These are phyloP conservation scores for Thamnidium elegans DNA, from an alignment of 192 early-diverging fungal species.

Conservation along the genomic window DNA sequence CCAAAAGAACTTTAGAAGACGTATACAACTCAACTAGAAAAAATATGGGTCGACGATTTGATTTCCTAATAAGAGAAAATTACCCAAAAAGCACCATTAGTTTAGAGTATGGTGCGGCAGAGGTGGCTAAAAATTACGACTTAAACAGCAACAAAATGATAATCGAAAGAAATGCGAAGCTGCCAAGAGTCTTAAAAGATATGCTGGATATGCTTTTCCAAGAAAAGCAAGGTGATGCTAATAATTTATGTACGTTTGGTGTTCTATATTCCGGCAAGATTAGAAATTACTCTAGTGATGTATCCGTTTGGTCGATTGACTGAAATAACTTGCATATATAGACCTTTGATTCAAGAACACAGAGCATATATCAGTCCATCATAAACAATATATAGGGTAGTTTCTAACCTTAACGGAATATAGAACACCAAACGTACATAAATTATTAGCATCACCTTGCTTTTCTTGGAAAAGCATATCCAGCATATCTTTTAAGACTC, in stretches of 20 bases:
- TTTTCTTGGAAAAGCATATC: constrained; percentile 8
- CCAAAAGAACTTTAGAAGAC: constrained; percentile 15
- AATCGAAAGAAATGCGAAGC: constrained; percentile 3
- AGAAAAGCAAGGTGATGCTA: constrained; percentile 11
- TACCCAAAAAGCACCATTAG: constrained; percentile 1
- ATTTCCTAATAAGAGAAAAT: constrained; percentile 6
- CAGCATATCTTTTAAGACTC: constrained; percentile 11
- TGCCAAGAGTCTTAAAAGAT: constrained; percentile 14
- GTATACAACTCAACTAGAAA: constrained; percentile 10
- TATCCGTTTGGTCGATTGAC: constrained; percentile 12
- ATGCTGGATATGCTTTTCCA: constrained; percentile 13
- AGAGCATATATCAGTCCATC: constrained; percentile 1
- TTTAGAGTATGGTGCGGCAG: constrained; percentile 13
- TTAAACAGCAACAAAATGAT: constrained; percentile 8
- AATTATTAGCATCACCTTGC: background rate
- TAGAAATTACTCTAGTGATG: constrained; percentile 2
- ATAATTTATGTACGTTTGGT: constrained; percentile 15
- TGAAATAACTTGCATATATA: constrained; percentile 18
- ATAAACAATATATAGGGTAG: constrained; percentile 13
- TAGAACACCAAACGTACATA: constrained; percentile 6
- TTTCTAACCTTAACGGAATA: constrained; percentile 6
- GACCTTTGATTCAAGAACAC: constrained; percentile 12
- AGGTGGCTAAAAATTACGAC: constrained; percentile 9
- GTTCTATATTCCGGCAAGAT: constrained; percentile 10
- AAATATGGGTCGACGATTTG: constrained; percentile 10